Evolutionary conservation across 306 rosid species (phyloP).

Genomic region (Trifolium fragiferum): DNA sequence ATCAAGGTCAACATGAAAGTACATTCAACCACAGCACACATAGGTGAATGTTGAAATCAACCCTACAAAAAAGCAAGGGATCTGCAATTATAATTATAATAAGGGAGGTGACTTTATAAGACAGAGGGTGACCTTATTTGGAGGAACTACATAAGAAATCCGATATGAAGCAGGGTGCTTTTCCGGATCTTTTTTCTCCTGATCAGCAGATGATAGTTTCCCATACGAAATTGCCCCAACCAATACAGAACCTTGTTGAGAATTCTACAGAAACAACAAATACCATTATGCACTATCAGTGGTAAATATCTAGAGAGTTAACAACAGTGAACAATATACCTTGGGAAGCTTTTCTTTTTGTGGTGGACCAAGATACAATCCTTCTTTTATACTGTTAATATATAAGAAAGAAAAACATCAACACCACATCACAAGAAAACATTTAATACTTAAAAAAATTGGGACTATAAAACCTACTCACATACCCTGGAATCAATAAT

Average conservation of each 20-base stretch:
- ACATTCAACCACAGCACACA: conserved; percentile 30
- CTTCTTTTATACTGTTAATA: conserved; percentile 75
- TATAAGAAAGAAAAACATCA: conserved; percentile 37
- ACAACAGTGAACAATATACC: conserved; percentile 53
- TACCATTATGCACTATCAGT: conserved; percentile 19
- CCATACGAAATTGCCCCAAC: conserved; percentile 90
- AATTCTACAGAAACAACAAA: conserved; percentile 58
- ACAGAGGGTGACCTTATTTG: conserved; percentile 73
- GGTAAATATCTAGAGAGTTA: conserved; percentile 20
- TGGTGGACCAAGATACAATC: conserved; percentile 88
- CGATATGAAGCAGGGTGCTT: conserved; percentile 73
- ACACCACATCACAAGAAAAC: conserved; percentile 30
- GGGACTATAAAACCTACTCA: conserved; percentile 38
- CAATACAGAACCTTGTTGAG: conserved; percentile 81
- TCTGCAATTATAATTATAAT: neutral
- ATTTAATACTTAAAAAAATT: conserved; percentile 14
- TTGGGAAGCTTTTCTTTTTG: conserved; percentile 86
- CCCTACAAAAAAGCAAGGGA: conserved; percentile 5
- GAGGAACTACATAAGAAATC: conserved; percentile 80
- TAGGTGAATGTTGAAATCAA: conserved; percentile 18
- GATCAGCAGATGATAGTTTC: conserved; percentile 56
- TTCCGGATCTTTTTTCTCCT: conserved; percentile 60
- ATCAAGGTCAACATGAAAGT: conserved; percentile 25
- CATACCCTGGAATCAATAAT: conserved; percentile 84
- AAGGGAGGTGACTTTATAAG: conserved; percentile 28